Conservation (phyloP, 495 filamentous ascomycete genomes). For the Monascus purpureus region DNA sequence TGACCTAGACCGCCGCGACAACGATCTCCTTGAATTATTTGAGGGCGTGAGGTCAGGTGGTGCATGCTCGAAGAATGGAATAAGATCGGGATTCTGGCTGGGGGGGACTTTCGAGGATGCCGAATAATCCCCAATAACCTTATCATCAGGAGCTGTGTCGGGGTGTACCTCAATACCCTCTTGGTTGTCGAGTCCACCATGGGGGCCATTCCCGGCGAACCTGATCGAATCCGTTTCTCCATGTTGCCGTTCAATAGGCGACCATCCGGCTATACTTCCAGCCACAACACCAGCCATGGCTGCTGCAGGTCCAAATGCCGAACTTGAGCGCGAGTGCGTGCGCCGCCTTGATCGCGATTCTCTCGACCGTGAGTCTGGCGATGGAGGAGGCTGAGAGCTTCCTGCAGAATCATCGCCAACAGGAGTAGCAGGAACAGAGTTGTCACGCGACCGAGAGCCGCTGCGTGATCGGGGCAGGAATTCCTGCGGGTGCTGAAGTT, state of each 20-base stretch:
- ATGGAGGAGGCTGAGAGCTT: slow-evolving; percentile 40
- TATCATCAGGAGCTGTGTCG: slow-evolving; percentile 40
- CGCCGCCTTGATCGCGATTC: slow-evolving; percentile 58
- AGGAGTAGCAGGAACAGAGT: slow-evolving; percentile 58
- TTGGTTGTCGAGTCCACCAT: slow-evolving; percentile 33
- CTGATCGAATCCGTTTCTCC: slow-evolving; percentile 36
- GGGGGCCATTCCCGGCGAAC: slow-evolving; percentile 27
- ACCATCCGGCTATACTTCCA: slow-evolving; percentile 78
- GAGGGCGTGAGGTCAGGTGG: slow-evolving; percentile 25
- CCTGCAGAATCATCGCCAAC: slow-evolving; percentile 29
- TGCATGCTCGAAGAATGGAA: slow-evolving; percentile 35
- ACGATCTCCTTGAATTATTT: slow-evolving; percentile 21
- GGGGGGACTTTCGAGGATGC: slow-evolving; percentile 34
- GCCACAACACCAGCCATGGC: slow-evolving; percentile 80
- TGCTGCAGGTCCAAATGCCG: slow-evolving; percentile 66
- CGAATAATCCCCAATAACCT: slow-evolving; percentile 33
- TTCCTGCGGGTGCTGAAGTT: slow-evolving; percentile 65
- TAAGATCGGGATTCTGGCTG: slow-evolving; percentile 43
- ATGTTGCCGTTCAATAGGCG: slow-evolving; percentile 54
- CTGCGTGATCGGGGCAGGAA: slow-evolving; percentile 59
- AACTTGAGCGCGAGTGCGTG: slow-evolving; percentile 75
- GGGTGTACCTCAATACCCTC: slow-evolving; percentile 46
- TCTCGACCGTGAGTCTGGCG: slow-evolving; percentile 58
- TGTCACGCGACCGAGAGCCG: slow-evolving; percentile 60
- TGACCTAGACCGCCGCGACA: slow-evolving; percentile 26